phyloP scores from a whole-genome alignment of 2,329 filamentous ascomycete genomes.

The Aspergillus neoniger region DNA sequence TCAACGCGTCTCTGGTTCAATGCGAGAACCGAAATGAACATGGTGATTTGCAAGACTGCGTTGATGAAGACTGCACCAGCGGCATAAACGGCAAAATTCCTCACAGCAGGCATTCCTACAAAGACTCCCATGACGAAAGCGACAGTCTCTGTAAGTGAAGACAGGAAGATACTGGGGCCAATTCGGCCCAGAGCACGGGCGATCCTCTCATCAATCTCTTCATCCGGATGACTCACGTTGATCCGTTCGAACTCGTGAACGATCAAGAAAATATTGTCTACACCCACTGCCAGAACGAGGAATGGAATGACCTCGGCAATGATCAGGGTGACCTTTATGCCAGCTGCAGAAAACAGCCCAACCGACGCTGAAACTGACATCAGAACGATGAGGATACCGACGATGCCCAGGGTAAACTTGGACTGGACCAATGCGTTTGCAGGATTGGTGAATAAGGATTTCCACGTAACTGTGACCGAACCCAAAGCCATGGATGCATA shows the following conservation, averaged over 20 bases:
- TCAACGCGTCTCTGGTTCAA: constrained; percentile 92
- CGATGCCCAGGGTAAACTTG: constrained; percentile 93
- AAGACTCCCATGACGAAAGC: constrained; percentile 91
- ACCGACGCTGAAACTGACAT: constrained; percentile 98
- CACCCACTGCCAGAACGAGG: constrained; percentile 90
- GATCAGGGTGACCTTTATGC: constrained; percentile 92
- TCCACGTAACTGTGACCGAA: constrained; percentile 77
- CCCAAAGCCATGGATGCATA: constrained; percentile 93
- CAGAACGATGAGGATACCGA: constrained; percentile 90
- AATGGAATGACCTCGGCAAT: constrained; percentile 99
- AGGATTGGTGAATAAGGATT: constrained; percentile 78
- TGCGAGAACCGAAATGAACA: constrained; percentile 90
- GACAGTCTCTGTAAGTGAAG: constrained; percentile 89
- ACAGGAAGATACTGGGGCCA: constrained; percentile 94
- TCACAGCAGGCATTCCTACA: constrained; percentile 95
- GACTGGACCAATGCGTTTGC: constrained; percentile 86
- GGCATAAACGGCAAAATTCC: constrained; percentile 96
- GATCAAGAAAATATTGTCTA: constrained; percentile 98
- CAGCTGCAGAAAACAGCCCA: constrained; percentile 86
- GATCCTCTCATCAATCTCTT: constrained; percentile 81
- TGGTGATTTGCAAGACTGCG: constrained; percentile 91
- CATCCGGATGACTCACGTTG: constrained; percentile 87
- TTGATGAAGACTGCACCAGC: constrained; percentile 97
- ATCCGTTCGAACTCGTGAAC: constrained; percentile 97
- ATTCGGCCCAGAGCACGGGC: constrained; percentile 90